phyloP scores from a whole-genome alignment of 2,329 filamentous ascomycete genomes.

The Paecilomyces niveus region DNA sequence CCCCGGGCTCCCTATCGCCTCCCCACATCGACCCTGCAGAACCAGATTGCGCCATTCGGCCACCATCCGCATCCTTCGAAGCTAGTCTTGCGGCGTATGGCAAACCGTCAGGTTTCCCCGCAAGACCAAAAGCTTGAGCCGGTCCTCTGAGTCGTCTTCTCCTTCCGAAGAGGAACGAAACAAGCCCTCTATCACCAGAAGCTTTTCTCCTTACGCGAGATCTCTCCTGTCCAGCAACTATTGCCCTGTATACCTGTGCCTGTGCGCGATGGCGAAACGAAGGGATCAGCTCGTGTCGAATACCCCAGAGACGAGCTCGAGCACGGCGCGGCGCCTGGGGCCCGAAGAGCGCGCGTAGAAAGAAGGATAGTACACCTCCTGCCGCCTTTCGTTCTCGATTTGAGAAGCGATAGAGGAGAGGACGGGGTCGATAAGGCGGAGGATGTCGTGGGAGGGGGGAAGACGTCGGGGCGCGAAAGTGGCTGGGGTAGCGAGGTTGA shows the following conservation, averaged over 20 bases:
- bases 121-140: neutral
- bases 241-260: conserved; percentile 66
- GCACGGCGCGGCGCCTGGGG: conserved; percentile 58
- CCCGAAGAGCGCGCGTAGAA: conserved; percentile 57
- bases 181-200: conserved; percentile 10
- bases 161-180: conserved; percentile 18
- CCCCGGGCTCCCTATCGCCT: conserved; percentile 52
- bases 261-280: conserved; percentile 64
- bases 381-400: conserved; percentile 1
- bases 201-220: conserved; percentile 39
- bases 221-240: conserved; percentile 58
- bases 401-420: conserved; percentile 6
- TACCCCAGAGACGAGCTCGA: conserved; percentile 58
- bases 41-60: conserved; percentile 18
- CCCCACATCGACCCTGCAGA: conserved; percentile 16
- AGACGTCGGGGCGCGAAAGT: conserved; percentile 13
- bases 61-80: conserved; percentile 10
- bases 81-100: neutral
- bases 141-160: conserved; percentile 13
- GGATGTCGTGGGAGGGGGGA: conserved; percentile 10
- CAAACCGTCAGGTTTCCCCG: neutral
- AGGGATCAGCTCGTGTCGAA: conserved; percentile 70
- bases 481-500: conserved; percentile 11
- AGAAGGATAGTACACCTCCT: conserved; percentile 31
- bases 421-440: conserved; percentile 8